These are phyloP conservation scores for Chaetomium tenue DNA, from an alignment of 495 filamentous ascomycete genomes.

Conservation along the genomic window DNA sequence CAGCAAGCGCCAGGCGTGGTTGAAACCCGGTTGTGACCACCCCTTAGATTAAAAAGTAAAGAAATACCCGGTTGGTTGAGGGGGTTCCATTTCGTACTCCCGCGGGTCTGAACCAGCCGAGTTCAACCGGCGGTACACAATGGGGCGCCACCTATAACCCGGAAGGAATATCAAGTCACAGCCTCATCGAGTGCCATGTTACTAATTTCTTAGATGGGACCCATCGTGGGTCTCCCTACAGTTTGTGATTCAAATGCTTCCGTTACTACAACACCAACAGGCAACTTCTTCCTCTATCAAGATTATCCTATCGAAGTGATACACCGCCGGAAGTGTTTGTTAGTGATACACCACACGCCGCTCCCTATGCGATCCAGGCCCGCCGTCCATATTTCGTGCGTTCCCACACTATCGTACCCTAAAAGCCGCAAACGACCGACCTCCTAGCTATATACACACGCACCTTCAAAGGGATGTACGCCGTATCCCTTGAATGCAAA, in stretches of 20 bases:
- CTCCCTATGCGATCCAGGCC: neutral
- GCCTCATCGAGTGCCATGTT: neutral
- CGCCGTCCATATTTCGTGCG: neutral
- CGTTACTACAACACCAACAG: neutral
- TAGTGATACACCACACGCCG: constrained; percentile 7
- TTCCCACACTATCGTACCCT: neutral
- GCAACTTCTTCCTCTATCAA: neutral
- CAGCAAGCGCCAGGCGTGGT: neutral
- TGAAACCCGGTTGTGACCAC: neutral
- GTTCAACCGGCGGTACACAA: neutral
- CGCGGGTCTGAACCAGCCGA: neutral
- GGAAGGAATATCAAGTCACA: no score
- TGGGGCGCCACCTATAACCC: neutral
- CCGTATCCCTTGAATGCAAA: neutral
- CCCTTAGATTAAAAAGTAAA: neutral
- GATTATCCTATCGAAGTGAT: neutral
- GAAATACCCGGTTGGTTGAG: neutral
- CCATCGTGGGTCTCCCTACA: neutral
- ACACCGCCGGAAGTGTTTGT: neutral
- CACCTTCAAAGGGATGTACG: neutral
- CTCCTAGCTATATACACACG: neutral
- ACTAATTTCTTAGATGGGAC: neutral
- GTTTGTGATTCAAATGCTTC: neutral
- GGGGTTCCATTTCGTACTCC: no score
- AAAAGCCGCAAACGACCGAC: neutral